phyloP scores from a whole-genome alignment of 345 rosid genomes.

The Cochlearia excelsa region DNA sequence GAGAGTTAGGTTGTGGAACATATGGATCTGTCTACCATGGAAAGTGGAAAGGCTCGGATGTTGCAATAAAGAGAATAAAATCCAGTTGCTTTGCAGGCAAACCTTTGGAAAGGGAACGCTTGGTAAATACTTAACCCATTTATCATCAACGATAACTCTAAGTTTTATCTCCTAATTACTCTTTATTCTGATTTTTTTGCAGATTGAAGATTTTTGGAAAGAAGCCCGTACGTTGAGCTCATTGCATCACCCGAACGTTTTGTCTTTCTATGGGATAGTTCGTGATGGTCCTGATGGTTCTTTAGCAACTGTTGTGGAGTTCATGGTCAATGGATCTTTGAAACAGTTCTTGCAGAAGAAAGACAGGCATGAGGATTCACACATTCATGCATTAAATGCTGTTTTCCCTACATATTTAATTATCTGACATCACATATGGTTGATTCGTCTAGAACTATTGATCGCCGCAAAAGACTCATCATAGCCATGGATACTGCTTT shows the following conservation, averaged over 20 bases:
- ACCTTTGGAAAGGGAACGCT: conserved; percentile 92
- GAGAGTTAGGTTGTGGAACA: conserved; percentile 91
- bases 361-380: conserved; percentile 60
- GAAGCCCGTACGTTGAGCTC: conserved; percentile 94
- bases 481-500: conserved; percentile 98
- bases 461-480: conserved; percentile 97
- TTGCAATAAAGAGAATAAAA: conserved; percentile 95
- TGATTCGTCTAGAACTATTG: conserved; percentile 69
- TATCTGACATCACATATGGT: conserved; percentile 20
- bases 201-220: conserved; percentile 99
- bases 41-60: conserved; percentile 99
- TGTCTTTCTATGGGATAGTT: conserved; percentile 95
- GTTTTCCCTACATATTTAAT: not conserved
- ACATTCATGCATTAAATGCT: conserved; percentile 10
- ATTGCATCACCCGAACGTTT: conserved; percentile 97
- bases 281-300: conserved; percentile 99
- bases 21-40: conserved; percentile 98
- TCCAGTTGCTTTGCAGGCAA: conserved; percentile 99
- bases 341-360: conserved; percentile 97
- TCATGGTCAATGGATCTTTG: conserved; percentile 97
- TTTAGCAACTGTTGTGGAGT: conserved; percentile 92
- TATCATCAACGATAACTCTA: not conserved
- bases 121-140: conserved; percentile 37
- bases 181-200: conserved; percentile 29
- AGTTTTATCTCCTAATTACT: conserved; percentile 14